Conservation (phyloP, 257 asterid genomes). For the Plantago major region DNA sequence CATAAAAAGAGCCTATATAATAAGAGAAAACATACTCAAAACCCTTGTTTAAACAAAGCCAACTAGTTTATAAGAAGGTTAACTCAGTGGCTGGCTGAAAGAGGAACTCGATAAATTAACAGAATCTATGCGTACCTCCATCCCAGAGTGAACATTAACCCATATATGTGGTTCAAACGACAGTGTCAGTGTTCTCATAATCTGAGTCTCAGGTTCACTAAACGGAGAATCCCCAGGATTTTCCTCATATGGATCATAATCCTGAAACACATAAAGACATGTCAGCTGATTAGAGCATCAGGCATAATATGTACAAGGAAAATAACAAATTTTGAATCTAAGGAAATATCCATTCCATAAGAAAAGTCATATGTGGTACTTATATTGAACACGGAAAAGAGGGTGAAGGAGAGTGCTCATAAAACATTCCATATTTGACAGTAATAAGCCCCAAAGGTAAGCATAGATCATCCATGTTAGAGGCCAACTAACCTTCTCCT, state of each 20-base stretch:
- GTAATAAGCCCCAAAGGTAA: too few species aligned
- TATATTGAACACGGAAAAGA: too few species aligned
- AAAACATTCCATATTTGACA: too few species aligned
- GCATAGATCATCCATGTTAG: constrained; percentile 2
- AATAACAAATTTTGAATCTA: too few species aligned
- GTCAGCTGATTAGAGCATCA: constrained; percentile 24
- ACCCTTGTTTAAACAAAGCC: too few species aligned
- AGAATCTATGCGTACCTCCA: constrained; percentile 63
- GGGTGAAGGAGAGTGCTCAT: not conserved
- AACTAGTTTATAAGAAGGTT: not conserved
- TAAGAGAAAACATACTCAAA: constrained; percentile 7
- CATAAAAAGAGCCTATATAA: constrained; percentile 82
- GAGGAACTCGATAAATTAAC: constrained; percentile 18
- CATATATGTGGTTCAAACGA: constrained; percentile 95
- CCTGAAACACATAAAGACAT: constrained; percentile 42
- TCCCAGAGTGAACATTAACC: constrained; percentile 99
- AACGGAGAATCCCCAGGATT: constrained; percentile 89
- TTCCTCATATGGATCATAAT: constrained; percentile 95
- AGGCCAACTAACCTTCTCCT: constrained; percentile 67
- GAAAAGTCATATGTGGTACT: too few species aligned
- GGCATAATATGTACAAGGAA: too few species aligned
- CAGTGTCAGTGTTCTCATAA: constrained; percentile 71
- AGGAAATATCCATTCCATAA: too few species aligned
- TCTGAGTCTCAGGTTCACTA: constrained; percentile 95
- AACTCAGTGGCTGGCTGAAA: not conserved